These are phyloP conservation scores for Globisporangium okanoganense DNA, from an alignment of 352 stramenopile species.

Conservation along the genomic window DNA sequence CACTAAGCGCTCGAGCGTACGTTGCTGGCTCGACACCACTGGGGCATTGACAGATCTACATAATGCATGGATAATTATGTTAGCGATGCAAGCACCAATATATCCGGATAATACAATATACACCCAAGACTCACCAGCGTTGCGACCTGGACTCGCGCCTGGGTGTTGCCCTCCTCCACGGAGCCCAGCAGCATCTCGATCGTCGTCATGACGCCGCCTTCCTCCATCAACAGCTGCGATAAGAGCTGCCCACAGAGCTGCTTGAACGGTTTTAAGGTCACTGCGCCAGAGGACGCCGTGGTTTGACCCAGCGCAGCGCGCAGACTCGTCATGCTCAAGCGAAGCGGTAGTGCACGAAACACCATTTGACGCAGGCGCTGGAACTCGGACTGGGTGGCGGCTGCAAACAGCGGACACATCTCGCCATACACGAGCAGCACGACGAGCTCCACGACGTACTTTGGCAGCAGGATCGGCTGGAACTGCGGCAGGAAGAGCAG, in stretches of 20 bases:
- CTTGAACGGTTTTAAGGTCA: constrained; percentile 47
- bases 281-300: constrained; percentile 6
- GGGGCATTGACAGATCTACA: constrained; percentile 67
- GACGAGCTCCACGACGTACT: constrained; percentile 76
- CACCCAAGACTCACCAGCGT: constrained; percentile 33
- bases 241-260: constrained; percentile 53
- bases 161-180: constrained; percentile 82
- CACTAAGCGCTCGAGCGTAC: constrained; percentile 48
- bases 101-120: too few relatives aligned
- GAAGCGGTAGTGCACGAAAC: constrained; percentile 50
- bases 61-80: background rate
- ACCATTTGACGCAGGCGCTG: constrained; percentile 34
- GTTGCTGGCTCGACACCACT: constrained; percentile 27
- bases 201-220: constrained; percentile 70
- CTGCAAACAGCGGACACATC: constrained; percentile 9
- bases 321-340: constrained; percentile 72
- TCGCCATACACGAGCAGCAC: constrained; percentile 60
- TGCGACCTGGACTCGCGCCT: constrained; percentile 78
- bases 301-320: constrained; percentile 58
- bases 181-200: constrained; percentile 78
- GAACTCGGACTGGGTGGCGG: constrained; percentile 29
- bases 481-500: constrained; percentile 69
- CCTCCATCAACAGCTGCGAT: constrained; percentile 56
- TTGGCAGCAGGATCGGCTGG: constrained; percentile 72
- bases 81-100: background rate